A percentile compares a stretch with the other conserved stretches of the same genome.
Conservation (phyloP, 441 rosid species). For the Monsonia emarginata region DNA sequence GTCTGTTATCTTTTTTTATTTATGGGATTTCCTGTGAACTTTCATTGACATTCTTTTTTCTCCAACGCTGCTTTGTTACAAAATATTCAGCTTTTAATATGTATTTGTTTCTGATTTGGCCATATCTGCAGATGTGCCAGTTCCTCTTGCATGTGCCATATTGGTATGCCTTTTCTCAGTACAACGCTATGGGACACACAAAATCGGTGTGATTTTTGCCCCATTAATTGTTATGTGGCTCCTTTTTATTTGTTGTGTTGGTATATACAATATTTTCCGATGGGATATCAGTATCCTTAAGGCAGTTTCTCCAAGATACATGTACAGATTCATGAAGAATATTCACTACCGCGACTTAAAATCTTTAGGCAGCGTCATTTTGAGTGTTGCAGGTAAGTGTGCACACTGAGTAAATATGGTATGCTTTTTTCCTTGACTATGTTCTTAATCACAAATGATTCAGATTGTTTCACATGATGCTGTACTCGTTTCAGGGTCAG, state of each 20-base stretch:
- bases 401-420: neutral
- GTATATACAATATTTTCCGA: slow-evolving; percentile 35
- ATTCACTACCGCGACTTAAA: slow-evolving; percentile 29
- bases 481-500: slow-evolving; percentile 37
- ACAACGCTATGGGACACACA: slow-evolving; percentile 43
- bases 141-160: slow-evolving; percentile 47
- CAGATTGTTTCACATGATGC: neutral
- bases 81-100: too few species aligned
- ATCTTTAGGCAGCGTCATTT: slow-evolving; percentile 42
- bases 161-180: slow-evolving; percentile 44
- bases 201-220: slow-evolving; percentile 45
- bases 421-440: neutral
- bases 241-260: slow-evolving; percentile 40
- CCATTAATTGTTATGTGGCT: slow-evolving; percentile 48
- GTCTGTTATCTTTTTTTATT: too few species aligned
- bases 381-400: slow-evolving; percentile 45
- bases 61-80: too few species aligned
- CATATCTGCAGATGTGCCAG: slow-evolving; percentile 39
- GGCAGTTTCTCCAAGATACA: slow-evolving; percentile 40
- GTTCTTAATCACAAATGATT: neutral
- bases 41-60: too few species aligned
- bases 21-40: neutral
- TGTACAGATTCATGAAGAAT: slow-evolving; percentile 34
- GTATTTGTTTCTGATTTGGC: slow-evolving; percentile 1
- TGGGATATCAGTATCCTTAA: slow-evolving; percentile 26